Evolutionary conservation across 495 filamentous ascomycete species (phyloP), one percentile per base, ranked within the genome.

Genomic region (Emericellopsis terricola): DNA sequence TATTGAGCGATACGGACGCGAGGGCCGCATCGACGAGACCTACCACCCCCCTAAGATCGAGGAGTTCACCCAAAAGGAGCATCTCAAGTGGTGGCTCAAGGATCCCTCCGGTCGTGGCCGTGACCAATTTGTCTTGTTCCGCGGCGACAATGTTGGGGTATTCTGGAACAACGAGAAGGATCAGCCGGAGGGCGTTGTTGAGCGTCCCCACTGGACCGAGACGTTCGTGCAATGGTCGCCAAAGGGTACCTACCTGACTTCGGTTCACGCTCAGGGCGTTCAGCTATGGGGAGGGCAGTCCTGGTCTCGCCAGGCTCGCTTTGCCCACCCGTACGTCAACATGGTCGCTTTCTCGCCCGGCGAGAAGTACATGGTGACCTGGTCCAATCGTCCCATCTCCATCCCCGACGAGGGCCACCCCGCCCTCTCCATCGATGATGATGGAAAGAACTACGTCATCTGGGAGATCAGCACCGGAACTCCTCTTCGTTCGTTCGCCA

Each of bases 151-250:
- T 37, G 89, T 97, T 13, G 85, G 83, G 29, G 80, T 97, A 0
- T 93, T 82, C 65, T 94, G 85, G 87, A 94, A 94, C 60, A 89
- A 83, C 69, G 87, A 92, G 61, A 82, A 74, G 56, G 89, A 94
- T 38, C 48, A 64, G 1, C 84, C 89, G 10, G 89, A 96, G 59
- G 71, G 72, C 28, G 70, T 92, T 18, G 77, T 97, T 34, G 85
- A 96, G 46, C 76, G 89, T 38, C 69, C 71, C 48, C 77, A 87
- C 60, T 97, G 89, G 89, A 97, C 89, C 39, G 91, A 97, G 55
- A 74, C 78, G 24, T 96, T 96, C 49, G 77, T 96, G 21, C 83
- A 92, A 60, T 97, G 89, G 89, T 94, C 89, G 29, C 89, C 89
- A 15, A 72, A 80, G 48, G 89, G 89, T 37, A 94, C 86, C 28